These are phyloP conservation scores for Lachnellula occidentalis DNA, from an alignment of 2,329 filamentous ascomycete species.

Conservation along the genomic window DNA sequence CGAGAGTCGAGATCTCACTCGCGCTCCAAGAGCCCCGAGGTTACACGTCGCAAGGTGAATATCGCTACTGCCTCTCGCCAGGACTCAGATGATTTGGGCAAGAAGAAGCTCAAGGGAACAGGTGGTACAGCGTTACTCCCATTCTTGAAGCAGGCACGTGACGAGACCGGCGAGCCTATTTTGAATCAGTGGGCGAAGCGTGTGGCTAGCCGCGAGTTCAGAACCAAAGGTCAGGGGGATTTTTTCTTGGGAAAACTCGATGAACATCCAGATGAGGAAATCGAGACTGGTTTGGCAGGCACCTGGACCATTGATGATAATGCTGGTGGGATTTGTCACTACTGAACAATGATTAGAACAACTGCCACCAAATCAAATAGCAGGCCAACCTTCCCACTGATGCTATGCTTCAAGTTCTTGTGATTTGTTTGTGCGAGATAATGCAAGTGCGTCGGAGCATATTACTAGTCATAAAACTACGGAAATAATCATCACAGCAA, in stretches of 20 bases:
- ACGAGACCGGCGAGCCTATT: constrained; percentile 91
- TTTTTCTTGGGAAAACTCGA: constrained; percentile 53
- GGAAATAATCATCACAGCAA: too few relatives aligned
- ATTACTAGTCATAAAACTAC: too few relatives aligned
- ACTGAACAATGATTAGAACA: constrained; percentile 16
- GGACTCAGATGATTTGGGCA: constrained; percentile 36
- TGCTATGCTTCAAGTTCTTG: background rate
- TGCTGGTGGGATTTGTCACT: constrained; percentile 49
- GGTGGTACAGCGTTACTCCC: constrained; percentile 91
- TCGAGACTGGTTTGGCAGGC: constrained; percentile 65
- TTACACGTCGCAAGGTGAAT: constrained; percentile 53
- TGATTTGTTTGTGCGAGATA: background rate
- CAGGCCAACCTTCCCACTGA: background rate
- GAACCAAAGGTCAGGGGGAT: constrained; percentile 41
- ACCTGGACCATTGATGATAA: constrained; percentile 85
- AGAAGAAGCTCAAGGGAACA: constrained; percentile 72
- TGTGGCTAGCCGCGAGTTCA: constrained; percentile 32
- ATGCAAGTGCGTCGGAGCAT: background rate
- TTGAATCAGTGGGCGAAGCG: constrained; percentile 57
- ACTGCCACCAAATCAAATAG: background rate
- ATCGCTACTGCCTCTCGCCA: constrained; percentile 51
- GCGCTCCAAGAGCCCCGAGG: constrained; percentile 46
- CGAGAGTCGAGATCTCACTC: constrained; percentile 64
- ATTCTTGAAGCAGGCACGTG: constrained; percentile 91
- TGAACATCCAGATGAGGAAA: constrained; percentile 32